phyloP scores from a whole-genome alignment of 805 yeast species.

The Tetrapisispora iriomotensis region DNA sequence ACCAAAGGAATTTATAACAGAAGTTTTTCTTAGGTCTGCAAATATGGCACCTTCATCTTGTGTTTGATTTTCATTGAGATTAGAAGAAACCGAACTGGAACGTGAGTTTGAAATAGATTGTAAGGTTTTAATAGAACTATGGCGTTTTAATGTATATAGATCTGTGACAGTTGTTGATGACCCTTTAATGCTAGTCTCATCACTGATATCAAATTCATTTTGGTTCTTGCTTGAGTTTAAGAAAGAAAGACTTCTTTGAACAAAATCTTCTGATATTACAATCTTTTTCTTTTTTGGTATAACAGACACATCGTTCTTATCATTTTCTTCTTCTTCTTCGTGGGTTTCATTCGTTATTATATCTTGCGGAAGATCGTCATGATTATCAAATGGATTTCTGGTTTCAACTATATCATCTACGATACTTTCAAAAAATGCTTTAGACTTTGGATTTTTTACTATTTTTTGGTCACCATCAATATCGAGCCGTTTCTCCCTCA shows the following conservation, averaged over 20 bases:
- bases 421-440: constrained; percentile 59
- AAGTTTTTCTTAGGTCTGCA: constrained; percentile 31
- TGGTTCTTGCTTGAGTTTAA: constrained; percentile 30
- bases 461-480: constrained; percentile 33
- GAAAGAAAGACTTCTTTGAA: constrained; percentile 47
- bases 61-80: constrained; percentile 3
- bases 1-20: constrained; percentile 38
- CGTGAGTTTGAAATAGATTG: constrained; percentile 26
- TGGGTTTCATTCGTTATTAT: constrained; percentile 12
- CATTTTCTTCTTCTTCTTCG: constrained; percentile 24
- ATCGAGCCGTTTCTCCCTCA: constrained; percentile 40
- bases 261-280: constrained; percentile 43
- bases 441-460: constrained; percentile 45
- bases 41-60: constrained; percentile 9
- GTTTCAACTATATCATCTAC: constrained; percentile 37
- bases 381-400: constrained; percentile 27
- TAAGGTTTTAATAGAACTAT: constrained; percentile 29
- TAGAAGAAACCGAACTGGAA: constrained; percentile 1
- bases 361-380: constrained; percentile 14
- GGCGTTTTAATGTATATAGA: constrained; percentile 37
- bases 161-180: constrained; percentile 34
- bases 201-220: constrained; percentile 26
- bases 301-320: constrained; percentile 19
- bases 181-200: constrained; percentile 19
- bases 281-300: constrained; percentile 29